These are phyloP conservation scores for Phytophthora litchii DNA, from an alignment of 352 stramenopile genomes.

Conservation along the genomic window DNA sequence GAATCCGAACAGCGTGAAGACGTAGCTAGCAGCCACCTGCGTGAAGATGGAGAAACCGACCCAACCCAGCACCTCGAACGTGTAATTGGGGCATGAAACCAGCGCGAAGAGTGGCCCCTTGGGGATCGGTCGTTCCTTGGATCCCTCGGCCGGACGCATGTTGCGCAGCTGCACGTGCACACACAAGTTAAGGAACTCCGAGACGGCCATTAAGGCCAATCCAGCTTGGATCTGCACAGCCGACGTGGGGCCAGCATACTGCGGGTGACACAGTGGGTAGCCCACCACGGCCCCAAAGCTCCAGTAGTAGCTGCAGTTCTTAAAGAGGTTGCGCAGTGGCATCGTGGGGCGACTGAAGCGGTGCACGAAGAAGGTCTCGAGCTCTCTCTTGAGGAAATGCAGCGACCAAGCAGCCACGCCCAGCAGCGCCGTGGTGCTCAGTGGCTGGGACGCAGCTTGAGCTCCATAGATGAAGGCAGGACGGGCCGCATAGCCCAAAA, in stretches of 20 bases:
- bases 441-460: slow-evolving; percentile 39
- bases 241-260: slow-evolving; percentile 60
- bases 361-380: slow-evolving; percentile 91
- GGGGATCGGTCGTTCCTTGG: slow-evolving; percentile 70
- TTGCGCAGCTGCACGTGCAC: slow-evolving; percentile 88
- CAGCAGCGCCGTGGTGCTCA: slow-evolving; percentile 55
- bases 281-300: slow-evolving; percentile 80
- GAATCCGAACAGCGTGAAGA: slow-evolving; percentile 88
- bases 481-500: slow-evolving; percentile 75
- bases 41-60: slow-evolving; percentile 89
- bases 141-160: slow-evolving; percentile 78
- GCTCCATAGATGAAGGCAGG: slow-evolving; percentile 78
- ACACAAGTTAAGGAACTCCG: slow-evolving; percentile 84
- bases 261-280: slow-evolving; percentile 83
- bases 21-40: slow-evolving; percentile 80
- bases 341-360: slow-evolving; percentile 89
- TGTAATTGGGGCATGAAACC: slow-evolving; percentile 92
- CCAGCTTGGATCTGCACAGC: slow-evolving; percentile 60
- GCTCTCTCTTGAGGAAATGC: slow-evolving; percentile 88
- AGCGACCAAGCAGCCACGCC: slow-evolving; percentile 69
- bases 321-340: slow-evolving; percentile 89
- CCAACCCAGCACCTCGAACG: slow-evolving; percentile 90
- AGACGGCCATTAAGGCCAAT: slow-evolving; percentile 66
- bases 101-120: slow-evolving; percentile 81
- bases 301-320: slow-evolving; percentile 93